Base-by-base conservation (phyloP, 2,329 filamentous ascomycete species). In the Graphilbum sp. region DNA sequence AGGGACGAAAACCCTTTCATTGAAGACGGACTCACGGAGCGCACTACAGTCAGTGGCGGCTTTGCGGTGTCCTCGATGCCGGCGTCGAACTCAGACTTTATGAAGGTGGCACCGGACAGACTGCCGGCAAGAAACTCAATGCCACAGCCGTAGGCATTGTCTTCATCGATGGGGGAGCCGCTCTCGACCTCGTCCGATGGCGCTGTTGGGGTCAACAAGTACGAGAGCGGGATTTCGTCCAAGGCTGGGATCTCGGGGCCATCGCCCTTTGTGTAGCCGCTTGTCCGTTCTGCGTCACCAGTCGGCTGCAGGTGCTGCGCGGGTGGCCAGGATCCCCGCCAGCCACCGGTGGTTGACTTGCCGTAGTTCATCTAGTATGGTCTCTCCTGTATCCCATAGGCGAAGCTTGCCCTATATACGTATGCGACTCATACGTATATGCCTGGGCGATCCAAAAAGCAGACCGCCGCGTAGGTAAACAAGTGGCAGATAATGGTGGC, bases 1-100 rank as follows among this genome's bases (percentile, higher is more conserved):
- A 25, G 23, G 12, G 23, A 25, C 23, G 23, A 25, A n/a, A n/a
- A n/a, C n/a, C n/a, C n/a, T n/a, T n/a, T n/a, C 24, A 74, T 64
- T 23, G 59, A 67, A 1, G 69, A 73, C 2, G 69, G 69, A 48
- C 68, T 72, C 42, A 74, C 62, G 45, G 64, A 72, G 43, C 69
- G 62, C 37, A 72, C n/a, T n/a, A n/a, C 56, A 31, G 64, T 58
- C 15, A 62, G 59, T 21, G 54, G 51, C 3, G 64, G 62, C 4
- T 58, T 57, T 41, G 55, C 61, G 38, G 57, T 50, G 46, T 67
- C 62, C 48, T 72, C 67, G 49, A 74, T 74, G 39, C 69, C 72
- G 29, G 69, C 69, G 48, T 73, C 68, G 46, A 70, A 65, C 36
- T 58, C 53, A 44, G 64, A 61, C 45, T 69, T 65, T 54, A 66